Evolutionary conservation across 352 stramenopile genomes (phyloP), one percentile per base, ranked within the genome.

Genomic region (Globisporangium cederbergense): DNA sequence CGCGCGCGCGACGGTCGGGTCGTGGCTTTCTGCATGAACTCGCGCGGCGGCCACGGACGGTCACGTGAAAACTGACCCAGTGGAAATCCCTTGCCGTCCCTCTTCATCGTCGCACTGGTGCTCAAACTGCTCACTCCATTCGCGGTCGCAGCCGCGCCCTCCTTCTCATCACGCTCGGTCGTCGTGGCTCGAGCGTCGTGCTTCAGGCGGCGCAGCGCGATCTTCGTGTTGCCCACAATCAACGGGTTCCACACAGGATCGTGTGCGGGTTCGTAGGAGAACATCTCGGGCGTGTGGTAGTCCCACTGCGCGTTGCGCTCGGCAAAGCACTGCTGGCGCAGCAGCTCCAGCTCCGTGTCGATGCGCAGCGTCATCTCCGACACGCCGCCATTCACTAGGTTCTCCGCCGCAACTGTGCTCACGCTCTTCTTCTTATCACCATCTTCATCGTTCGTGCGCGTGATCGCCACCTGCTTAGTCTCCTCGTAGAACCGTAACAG

Each of bases 291-390:
- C 43, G 73, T 84, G n/a, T 65, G 45, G 67, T 73, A 72, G 22
- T 66, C 57, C 82, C 83, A 91, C 60, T 77, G 77, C 43, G 81
- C 78, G 38, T 93, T 93, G 65, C 85, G 85, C 49, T 84, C 73
- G 13, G 79, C 79, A 65, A 93, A 93, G 78, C 85, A 93, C 54
- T 78, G 73, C 38, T 75, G 80, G 3, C 85, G 79, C 62, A 90
- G 64, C 46, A 92, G 66, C 71, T 93, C 85, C 36, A 93, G 68
- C 66, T 91, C 81, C 53, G 77, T 88, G 74, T 93, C 85, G 38
- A 89, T 79, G 57, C 83, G 82, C 60, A 93, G 74, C 65, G 79
- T 90, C 77, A 87, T 84, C 68, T 93, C 84, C 30, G 56, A 66
- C 11, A 66, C 22, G 16, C 50, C 50, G 2, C 14, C 28, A 45